phyloP scores from a whole-genome alignment of 2,329 filamentous ascomycete species.

The Xylaria sp. region DNA sequence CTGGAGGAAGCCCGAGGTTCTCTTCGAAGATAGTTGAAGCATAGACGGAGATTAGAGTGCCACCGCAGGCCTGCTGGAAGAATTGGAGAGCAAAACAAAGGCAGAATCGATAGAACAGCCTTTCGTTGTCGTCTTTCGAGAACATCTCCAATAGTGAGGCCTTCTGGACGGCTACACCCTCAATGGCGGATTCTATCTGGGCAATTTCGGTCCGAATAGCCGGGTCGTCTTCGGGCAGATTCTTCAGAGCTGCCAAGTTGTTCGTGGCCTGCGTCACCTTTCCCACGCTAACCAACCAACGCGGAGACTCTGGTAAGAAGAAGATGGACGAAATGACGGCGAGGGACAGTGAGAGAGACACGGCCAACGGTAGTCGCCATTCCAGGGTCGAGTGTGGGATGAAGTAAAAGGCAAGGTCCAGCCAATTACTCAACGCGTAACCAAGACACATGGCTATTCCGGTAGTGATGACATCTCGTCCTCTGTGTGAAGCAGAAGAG shows the following conservation, averaged over 20 bases:
- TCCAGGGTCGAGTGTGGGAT: constrained; percentile 44
- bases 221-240: constrained; percentile 33
- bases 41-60: constrained; percentile 62
- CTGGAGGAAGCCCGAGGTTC: constrained; percentile 54
- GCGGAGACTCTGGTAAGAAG: constrained; percentile 24
- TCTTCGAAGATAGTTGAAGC: constrained; percentile 55
- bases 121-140: constrained; percentile 62
- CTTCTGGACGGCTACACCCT: constrained; percentile 54
- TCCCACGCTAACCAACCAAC: constrained; percentile 9
- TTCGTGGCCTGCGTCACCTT: neutral
- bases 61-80: constrained; percentile 63
- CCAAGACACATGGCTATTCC: constrained; percentile 53
- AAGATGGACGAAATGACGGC: constrained; percentile 37
- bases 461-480: constrained; percentile 54
- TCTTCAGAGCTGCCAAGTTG: constrained; percentile 15
- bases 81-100: constrained; percentile 63
- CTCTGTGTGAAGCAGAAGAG: constrained; percentile 55
- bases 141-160: constrained; percentile 53
- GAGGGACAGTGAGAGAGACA: constrained; percentile 48
- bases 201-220: constrained; percentile 55
- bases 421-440: constrained; percentile 57
- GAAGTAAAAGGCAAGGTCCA: constrained; percentile 58
- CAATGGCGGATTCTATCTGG: constrained; percentile 61
- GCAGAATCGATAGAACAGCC: constrained; percentile 62
- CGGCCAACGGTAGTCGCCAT: constrained; percentile 52